Conservation (phyloP, 805 yeast genomes). For the Limtongozyma cylindracea region DNA sequence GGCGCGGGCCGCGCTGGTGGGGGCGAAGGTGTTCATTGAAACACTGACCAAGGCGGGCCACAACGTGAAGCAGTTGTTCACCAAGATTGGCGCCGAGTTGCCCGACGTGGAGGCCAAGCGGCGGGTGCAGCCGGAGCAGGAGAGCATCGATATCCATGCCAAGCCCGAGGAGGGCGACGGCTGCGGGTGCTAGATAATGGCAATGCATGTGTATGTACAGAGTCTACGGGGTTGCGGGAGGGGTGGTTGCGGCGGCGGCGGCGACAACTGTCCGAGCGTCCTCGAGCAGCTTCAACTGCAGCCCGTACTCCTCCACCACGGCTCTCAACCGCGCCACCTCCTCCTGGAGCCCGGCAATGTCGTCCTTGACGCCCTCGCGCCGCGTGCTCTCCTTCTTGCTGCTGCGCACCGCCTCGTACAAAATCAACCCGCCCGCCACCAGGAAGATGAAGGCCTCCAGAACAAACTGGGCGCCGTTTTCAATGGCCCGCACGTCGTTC, state of each 20-base stretch:
- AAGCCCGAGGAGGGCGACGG: too few species aligned
- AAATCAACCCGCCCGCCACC: slow-evolving; percentile 55
- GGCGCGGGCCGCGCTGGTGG: slow-evolving; percentile 39
- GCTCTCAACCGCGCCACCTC: slow-evolving; percentile 33
- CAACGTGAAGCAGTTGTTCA: slow-evolving; percentile 74
- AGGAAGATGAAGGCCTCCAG: slow-evolving; percentile 58
- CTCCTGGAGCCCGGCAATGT: slow-evolving; percentile 39
- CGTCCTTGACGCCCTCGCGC: slow-evolving; percentile 46
- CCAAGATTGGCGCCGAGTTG: slow-evolving; percentile 70
- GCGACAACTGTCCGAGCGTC: too few species aligned
- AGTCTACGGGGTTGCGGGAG: too few species aligned
- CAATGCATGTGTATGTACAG: too few species aligned
- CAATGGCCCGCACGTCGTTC: slow-evolving; percentile 63
- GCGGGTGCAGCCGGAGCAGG: slow-evolving; percentile 6
- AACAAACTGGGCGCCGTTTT: slow-evolving; percentile 55
- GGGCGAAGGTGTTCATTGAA: slow-evolving; percentile 66
- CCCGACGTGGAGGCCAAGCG: slow-evolving; percentile 35
- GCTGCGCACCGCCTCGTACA: slow-evolving; percentile 48
- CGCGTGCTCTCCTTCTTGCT: slow-evolving; percentile 35
- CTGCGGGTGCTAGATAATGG: too few species aligned
- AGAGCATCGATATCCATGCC: slow-evolving; percentile 13
- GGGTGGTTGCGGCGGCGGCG: too few species aligned
- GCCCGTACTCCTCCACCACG: slow-evolving; percentile 2
- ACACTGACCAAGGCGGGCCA: slow-evolving; percentile 90
- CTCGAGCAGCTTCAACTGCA: slow-evolving; percentile 1